These are phyloP conservation scores for Hanseniaspora gamundiae DNA, from an alignment of 1,139 yeast genomes.

Conservation along the genomic window DNA sequence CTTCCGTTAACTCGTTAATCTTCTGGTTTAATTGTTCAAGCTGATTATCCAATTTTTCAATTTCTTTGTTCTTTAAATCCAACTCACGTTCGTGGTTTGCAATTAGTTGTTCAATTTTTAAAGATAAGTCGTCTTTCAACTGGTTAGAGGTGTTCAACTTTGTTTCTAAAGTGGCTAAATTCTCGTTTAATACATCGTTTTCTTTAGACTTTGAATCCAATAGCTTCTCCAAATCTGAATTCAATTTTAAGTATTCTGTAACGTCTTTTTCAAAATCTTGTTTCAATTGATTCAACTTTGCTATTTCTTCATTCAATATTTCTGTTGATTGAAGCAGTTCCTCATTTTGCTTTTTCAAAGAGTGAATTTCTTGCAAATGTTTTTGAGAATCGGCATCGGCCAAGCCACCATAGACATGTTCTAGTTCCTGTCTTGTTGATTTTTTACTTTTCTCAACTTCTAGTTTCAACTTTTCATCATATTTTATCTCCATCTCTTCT, in stretches of 20 bases:
- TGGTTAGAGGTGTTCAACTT: constrained; percentile 3
- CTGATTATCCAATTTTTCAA: neutral
- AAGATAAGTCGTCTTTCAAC: neutral
- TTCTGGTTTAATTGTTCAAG: too few relatives aligned
- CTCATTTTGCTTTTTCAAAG: constrained; percentile 6
- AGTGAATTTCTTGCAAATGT: constrained; percentile 3
- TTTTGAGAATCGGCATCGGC: constrained; percentile 2
- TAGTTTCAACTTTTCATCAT: constrained; percentile 7
- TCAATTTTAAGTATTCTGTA: constrained; percentile 1
- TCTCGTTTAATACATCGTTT: neutral
- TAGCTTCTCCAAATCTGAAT: neutral
- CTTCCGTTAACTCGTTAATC: too few relatives aligned
- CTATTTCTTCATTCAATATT: constrained; percentile 10
- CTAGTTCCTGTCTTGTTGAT: constrained; percentile 1
- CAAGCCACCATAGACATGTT: constrained; percentile 1
- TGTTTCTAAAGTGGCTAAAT: neutral
- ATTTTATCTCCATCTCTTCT: neutral
- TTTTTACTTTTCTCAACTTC: constrained; percentile 6
- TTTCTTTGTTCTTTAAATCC: neutral
- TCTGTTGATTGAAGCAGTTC: constrained; percentile 6
- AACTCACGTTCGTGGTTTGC: neutral
- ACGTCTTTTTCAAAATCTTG: constrained; percentile 9
- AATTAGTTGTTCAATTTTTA: neutral
- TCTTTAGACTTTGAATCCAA: neutral
- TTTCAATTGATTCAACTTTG: constrained; percentile 10